These are phyloP conservation scores for Acanthamoeba triangularis DNA, from an alignment of 208 protist species.

Conservation along the genomic window DNA sequence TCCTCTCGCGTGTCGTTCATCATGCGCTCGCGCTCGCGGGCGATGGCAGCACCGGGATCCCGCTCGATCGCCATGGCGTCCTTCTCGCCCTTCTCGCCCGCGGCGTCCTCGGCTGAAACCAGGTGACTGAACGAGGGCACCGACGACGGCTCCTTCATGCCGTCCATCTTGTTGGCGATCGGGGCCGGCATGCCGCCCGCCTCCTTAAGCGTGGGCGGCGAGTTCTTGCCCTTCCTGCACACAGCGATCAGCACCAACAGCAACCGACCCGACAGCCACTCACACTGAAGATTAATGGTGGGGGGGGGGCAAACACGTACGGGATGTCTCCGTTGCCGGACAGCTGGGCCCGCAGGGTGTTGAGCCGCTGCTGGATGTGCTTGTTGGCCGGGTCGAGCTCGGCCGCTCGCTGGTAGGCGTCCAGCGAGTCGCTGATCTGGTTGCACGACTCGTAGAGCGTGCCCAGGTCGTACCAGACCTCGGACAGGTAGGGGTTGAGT, in stretches of 20 bases:
- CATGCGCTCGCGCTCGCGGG: not conserved
- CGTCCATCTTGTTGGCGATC: constrained; percentile 1
- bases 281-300: not conserved
- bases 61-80: not conserved
- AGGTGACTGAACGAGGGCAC: constrained; percentile 15
- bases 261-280: not conserved
- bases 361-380: constrained; percentile 85
- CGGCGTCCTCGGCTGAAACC: constrained; percentile 11
- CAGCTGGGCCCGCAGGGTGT: constrained; percentile 47
- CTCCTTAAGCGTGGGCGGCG: constrained; percentile 18
- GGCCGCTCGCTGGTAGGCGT: constrained; percentile 88
- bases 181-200: constrained; percentile 14
- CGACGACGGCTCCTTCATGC: constrained; percentile 15
- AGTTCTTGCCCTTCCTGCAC: constrained; percentile 22
- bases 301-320: not conserved
- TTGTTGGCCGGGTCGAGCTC: constrained; percentile 89
- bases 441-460: constrained; percentile 91
- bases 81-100: constrained; percentile 23
- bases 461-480: constrained; percentile 89
- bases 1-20: constrained; percentile 17
- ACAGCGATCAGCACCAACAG: too few species aligned
- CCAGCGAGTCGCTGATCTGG: constrained; percentile 89
- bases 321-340: constrained; percentile 34
- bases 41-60: not conserved
- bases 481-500: constrained; percentile 89